Base-by-base conservation (phyloP, 1,284 basidiomycete genomes). In the Apiotrichum gamsii region DNA sequence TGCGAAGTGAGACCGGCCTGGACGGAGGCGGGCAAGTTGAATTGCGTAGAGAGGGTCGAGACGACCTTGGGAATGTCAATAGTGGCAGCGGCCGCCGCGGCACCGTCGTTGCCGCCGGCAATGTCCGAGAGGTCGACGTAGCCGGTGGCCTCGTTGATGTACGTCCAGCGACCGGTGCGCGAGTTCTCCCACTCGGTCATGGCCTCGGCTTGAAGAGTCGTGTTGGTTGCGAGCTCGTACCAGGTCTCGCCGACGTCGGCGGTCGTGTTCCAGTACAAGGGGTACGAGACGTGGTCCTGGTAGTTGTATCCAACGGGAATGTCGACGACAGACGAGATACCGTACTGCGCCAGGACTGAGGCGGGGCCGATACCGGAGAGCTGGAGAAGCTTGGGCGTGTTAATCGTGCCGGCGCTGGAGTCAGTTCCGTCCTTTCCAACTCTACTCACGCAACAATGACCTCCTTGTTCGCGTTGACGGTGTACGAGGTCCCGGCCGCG, bases 61-160 rank as follows among this genome's bases (percentile, higher is more conserved):
- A 88, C 82, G 58, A 83, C 80, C 58, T 82, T 80, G 54, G 78
- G 77, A 13, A 82, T 73, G 16, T 44, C 39, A 18, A 88, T 78
- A 11, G 80, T 83, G 59, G 45, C 29, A 15, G 62, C 64, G 47
- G 63, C 64, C 20, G 46, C 44, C 1, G 54, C 30, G 16, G 58
- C 52, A 16, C 45, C 52, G 8, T 36, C 15, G 2, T 41, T 13
- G 10, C 49, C 36, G 3, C 49, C 57, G 29, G 52, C 50, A 19
- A 66, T 54, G 40, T 67, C 62, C 18, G 54, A 23, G 45, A 62
- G 49, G 8, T 48, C 16, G 28, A 41, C 43, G 59, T 55, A 71
- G 13, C 66, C 70, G 39, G 70, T 62, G 41, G 70, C 70, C 49
- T 70, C 67, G 48, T 72, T 72, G 56, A 72, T 56, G 44, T 66